A percentile compares a stretch with the other conserved stretches of the same genome.
These are phyloP conservation scores for Agrostemma githago DNA, from an alignment of 148 eudicot genomes.

Conservation along the genomic window DNA sequence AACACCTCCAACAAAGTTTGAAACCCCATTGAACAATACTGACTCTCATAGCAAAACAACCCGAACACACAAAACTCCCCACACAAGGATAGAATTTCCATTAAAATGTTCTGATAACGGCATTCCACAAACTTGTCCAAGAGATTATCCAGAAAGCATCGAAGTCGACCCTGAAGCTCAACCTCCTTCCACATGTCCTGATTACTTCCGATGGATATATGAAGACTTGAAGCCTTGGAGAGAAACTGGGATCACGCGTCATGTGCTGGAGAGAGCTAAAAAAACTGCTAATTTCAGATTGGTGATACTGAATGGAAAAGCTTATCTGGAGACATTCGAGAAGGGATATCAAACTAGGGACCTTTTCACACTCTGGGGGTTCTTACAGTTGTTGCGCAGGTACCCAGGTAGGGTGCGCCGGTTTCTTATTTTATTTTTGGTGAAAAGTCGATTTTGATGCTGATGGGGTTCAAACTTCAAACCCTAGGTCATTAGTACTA, in stretches of 20 bases:
- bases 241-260: slow-evolving; percentile 54
- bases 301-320: slow-evolving; percentile 55
- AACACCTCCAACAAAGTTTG: slow-evolving; percentile 26
- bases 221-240: slow-evolving; percentile 80
- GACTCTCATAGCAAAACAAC: slow-evolving; percentile 8
- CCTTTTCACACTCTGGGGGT: slow-evolving; percentile 66
- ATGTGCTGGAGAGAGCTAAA: slow-evolving; percentile 51
- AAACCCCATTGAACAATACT: slow-evolving; percentile 26
- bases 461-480: too few species aligned
- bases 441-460: too few species aligned
- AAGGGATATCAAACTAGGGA: slow-evolving; percentile 62
- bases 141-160: slow-evolving; percentile 39
- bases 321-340: slow-evolving; percentile 47
- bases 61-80: slow-evolving; percentile 20
- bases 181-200: slow-evolving; percentile 53
- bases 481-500: too few species aligned
- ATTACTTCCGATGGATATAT: slow-evolving; percentile 74
- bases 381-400: slow-evolving; percentile 58
- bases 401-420: slow-evolving; percentile 52
- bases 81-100: slow-evolving; percentile 33
- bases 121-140: slow-evolving; percentile 55
- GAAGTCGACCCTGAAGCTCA: slow-evolving; percentile 32
- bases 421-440: too few species aligned
- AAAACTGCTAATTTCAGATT: slow-evolving; percentile 51
- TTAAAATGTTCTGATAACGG: slow-evolving; percentile 43